Conservation (phyloP, 305 asterid species). For the Fraxinus floribunda region DNA sequence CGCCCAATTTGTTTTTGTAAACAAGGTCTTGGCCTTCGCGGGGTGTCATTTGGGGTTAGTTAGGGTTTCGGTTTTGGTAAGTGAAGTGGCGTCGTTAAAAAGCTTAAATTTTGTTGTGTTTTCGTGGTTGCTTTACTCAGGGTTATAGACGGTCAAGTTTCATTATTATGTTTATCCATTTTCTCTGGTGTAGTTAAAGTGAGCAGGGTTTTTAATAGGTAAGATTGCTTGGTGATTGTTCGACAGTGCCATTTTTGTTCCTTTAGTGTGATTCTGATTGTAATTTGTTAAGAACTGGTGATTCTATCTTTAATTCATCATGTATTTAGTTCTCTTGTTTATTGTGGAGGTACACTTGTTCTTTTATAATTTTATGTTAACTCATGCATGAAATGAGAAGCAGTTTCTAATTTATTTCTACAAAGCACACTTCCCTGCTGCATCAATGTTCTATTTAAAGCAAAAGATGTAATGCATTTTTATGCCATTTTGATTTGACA, state of each 20-base stretch:
- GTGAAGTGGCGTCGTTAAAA: neutral
- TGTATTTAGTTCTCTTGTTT: too few species aligned
- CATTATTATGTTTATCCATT: neutral
- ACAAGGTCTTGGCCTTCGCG: neutral
- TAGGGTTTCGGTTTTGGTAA: slow-evolving; percentile 23
- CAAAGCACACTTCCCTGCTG: neutral
- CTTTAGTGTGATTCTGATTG: neutral
- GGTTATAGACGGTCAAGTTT: slow-evolving; percentile 8
- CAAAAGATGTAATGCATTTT: neutral
- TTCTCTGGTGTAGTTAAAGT: neutral
- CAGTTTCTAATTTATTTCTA: neutral
- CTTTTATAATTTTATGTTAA: neutral
- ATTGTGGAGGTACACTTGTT: neutral
- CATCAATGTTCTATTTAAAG: neutral
- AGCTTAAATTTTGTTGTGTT: neutral
- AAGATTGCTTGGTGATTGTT: neutral
- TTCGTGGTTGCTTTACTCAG: slow-evolving; percentile 9
- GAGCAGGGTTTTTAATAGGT: too few species aligned
- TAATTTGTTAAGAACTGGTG: neutral
- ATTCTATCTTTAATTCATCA: too few species aligned
- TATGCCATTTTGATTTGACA: neutral
- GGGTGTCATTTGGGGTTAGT: neutral
- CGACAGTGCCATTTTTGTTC: neutral
- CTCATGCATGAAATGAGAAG: neutral
- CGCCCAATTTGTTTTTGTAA: too few species aligned